Evolutionary conservation across 1,284 basidiomycete genomes (phyloP), one percentile per base, ranked within the genome.

Genomic region (Gymnopus androsaceus): DNA sequence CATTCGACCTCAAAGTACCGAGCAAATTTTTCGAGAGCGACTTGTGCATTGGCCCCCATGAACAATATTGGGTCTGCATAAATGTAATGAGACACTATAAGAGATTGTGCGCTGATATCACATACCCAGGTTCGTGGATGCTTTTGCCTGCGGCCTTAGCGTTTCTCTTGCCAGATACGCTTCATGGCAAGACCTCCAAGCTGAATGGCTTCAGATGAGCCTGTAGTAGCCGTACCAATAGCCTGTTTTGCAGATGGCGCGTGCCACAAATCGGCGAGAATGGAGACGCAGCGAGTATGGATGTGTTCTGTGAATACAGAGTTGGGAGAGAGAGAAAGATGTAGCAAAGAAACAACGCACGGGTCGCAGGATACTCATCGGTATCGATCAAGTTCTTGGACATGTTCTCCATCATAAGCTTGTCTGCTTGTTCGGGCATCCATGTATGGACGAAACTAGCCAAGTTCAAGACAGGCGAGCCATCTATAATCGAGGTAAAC

Each of bases 131-230:
- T 62, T 93, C 88, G 65, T 94, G 84, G 54, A 92, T 91, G 59
- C 84, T 87, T 71, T 94, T 94, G 37, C 95, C 95, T 1, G 83
- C 84, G 1, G 85, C 88, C 74, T 94, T 95, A n/a, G 72, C 90
- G 88, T 67, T 84, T 87, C 61, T 85, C 86, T 71, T 98, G 95
- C 95, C 95, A 98, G 47, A 87, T 81, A 66, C 89, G 90, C 77
- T 98, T 98, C 85, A 98, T 91, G 15, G 95, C 93, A 19, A 98
- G 82, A 42, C 94, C 95, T 15, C 93, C 95, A 6, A 97, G 88
- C 73, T 95, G 92, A 65, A 95, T 93, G 2, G 93, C 95, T 72
- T 97, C 94, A 2, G 87, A 95, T 0, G 92, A 94, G 6, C 95
- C 95, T 1, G 95, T 96, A 2, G 95, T 97, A 0, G 95, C 94